Evolutionary conservation across 1,284 basidiomycete species (phyloP).

Genomic region (Moesziomyces sp.): DNA sequence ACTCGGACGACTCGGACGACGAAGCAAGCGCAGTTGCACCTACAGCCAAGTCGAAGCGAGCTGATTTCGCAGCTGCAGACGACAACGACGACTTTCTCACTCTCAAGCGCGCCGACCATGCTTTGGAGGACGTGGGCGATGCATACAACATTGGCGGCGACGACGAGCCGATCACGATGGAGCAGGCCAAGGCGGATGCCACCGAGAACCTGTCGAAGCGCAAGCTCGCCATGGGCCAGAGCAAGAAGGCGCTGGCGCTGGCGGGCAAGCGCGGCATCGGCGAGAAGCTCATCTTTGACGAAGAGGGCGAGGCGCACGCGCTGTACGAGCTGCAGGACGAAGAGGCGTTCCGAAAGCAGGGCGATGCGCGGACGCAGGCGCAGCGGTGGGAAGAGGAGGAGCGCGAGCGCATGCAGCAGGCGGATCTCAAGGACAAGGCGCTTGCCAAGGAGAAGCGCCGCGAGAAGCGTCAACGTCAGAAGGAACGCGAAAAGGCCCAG

Average conservation of each 20-base stretch:
- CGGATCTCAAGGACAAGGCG: constrained; percentile 69
- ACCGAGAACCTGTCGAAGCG: constrained; percentile 73
- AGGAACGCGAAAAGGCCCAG: constrained; percentile 80
- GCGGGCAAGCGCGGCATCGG: constrained; percentile 85
- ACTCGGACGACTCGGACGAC: constrained; percentile 27
- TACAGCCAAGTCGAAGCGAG: constrained; percentile 3
- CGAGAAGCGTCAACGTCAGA: constrained; percentile 77
- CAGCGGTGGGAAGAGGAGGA: constrained; percentile 80
- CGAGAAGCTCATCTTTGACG: constrained; percentile 83
- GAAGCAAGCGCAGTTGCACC: constrained; percentile 9
- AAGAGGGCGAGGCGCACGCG: constrained; percentile 72
- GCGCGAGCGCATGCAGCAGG: constrained; percentile 85
- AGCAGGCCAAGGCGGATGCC: constrained; percentile 67
- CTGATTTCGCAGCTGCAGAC: constrained; percentile 17
- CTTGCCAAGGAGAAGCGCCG: constrained; percentile 60
- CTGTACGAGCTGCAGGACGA: constrained; percentile 77
- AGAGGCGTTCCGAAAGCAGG: constrained; percentile 78
- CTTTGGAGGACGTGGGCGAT: constrained; percentile 71
- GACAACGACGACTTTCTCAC: constrained; percentile 88
- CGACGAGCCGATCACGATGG: constrained; percentile 24
- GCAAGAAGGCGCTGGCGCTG: constrained; percentile 80
- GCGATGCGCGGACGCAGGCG: constrained; percentile 78
- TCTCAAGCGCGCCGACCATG: constrained; percentile 89
- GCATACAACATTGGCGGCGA: constrained; percentile 35
- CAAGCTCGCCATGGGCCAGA: constrained; percentile 77